Base-by-base conservation (phyloP, 768 basidiomycete species). In the Infundibulicybe gibba region DNA sequence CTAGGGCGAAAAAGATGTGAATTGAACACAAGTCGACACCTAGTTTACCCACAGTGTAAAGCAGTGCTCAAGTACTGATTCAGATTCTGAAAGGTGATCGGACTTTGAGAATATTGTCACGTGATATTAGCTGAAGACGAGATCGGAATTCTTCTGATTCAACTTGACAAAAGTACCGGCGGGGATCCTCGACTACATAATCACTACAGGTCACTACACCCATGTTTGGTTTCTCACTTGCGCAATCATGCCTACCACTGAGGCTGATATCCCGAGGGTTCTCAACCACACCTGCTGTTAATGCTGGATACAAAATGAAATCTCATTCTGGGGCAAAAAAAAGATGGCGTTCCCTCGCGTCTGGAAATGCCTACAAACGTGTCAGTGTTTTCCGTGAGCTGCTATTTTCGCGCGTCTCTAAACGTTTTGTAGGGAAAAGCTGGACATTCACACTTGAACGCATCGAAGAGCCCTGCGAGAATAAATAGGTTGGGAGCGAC, bases 251-350 rank as follows among this genome's bases (percentile, higher is more conserved):
- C 44, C 53, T 58, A 43, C 46, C 58, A 49, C 39, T 50, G 9
- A 46, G 50, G 21, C 50, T 56, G 19, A 42, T 50, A 31, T 45
- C 58, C 11, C 75, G 77, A 17, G 54, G 69, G 12, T 87, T 90
- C 63, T 85, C 87, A 32, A 79, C 81, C 12, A 79, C 81, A 4
- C 63, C 77, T 6, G 51, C 74, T 1, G 61, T 64, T 21, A 72
- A 76, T 45, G 85, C 81, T 45, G 71, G 71, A n/a, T 88, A 87
- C 44, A 90, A 90, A 67, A 67, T 90, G 55, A 90, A 90, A 64
- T 78, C 84, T 1, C 88, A 90, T 61, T 84, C 80, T 3, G 88
- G 87, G 9, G 77, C 88, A 17, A 90, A 90, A 69, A 90, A 90
- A 65, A 71, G 88, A 50, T 90, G 86, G 86, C 70, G 79, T 48